Evolutionary conservation across 1,139 yeast species (phyloP).

Genomic region (Saccharomyces hybrid): DNA sequence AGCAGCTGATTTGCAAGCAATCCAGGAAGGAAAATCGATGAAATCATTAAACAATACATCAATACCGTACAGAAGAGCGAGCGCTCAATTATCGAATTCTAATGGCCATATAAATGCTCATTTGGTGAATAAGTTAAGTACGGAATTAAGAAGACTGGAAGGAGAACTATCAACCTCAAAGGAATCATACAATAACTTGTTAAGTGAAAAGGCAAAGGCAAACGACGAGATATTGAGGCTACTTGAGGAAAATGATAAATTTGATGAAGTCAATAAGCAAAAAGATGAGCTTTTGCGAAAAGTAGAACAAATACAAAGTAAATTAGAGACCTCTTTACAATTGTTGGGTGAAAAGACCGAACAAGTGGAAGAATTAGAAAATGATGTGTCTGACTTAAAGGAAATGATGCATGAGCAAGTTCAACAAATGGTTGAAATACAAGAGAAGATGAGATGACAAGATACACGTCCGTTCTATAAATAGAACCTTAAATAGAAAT

Average conservation of each 20-base stretch:
- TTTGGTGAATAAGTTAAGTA: slow-evolving; percentile 29
- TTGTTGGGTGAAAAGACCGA: slow-evolving; percentile 86
- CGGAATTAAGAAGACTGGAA: slow-evolving; percentile 72
- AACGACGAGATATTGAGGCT: slow-evolving; percentile 59
- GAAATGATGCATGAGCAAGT: slow-evolving; percentile 76
- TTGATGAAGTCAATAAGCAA: slow-evolving; percentile 35
- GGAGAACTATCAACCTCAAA: slow-evolving; percentile 60
- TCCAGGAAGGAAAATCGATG: slow-evolving; percentile 4
- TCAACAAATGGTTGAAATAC: slow-evolving; percentile 72
- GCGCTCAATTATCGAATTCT: slow-evolving; percentile 12
- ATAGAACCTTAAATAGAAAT: not conserved
- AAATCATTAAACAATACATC: slow-evolving; percentile 5
- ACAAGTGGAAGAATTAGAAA: slow-evolving; percentile 71
- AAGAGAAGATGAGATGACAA: slow-evolving; percentile 30
- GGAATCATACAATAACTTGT: slow-evolving; percentile 53
- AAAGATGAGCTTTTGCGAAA: slow-evolving; percentile 36
- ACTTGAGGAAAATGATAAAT: slow-evolving; percentile 47
- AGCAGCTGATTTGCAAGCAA: slow-evolving; percentile 19
- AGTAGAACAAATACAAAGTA: slow-evolving; percentile 36
- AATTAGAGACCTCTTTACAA: slow-evolving; percentile 58
- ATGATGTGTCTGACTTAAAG: slow-evolving; percentile 84
- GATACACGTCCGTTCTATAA: too few species aligned
- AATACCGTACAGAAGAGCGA: slow-evolving; percentile 9
- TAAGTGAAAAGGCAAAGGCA: slow-evolving; percentile 54
- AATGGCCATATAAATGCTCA: slow-evolving; percentile 24